These are phyloP conservation scores for Fusarium foetens DNA, from an alignment of 2,329 filamentous ascomycete genomes.

Conservation along the genomic window DNA sequence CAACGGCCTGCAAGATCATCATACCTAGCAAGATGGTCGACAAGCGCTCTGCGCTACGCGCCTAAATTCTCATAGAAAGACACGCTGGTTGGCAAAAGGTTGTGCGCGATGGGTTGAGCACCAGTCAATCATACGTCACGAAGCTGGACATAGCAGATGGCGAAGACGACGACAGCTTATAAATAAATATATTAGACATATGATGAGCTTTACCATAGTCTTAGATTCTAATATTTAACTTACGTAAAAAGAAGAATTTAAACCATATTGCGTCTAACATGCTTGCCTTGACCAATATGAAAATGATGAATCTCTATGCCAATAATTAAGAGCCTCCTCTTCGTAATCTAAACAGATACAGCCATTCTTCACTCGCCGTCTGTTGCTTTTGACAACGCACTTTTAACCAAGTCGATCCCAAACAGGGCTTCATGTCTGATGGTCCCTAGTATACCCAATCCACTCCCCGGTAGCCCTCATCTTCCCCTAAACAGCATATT, in stretches of 20 bases:
- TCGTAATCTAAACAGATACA: no score
- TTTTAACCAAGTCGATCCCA: neutral
- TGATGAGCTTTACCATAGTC: accelerated
- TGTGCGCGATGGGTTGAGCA: no score
- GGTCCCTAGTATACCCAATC: neutral
- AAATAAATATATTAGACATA: neutral
- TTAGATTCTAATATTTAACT: accelerated
- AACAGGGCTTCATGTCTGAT: neutral
- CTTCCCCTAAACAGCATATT: neutral
- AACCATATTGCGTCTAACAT: no score
- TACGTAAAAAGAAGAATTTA: no score
- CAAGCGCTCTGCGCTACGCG: no score
- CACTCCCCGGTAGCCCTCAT: neutral
- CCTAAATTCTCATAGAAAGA: no score
- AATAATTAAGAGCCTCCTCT: neutral
- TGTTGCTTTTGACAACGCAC: neutral
- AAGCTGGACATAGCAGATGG: no score
- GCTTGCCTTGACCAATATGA: neutral
- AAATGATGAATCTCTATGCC: neutral
- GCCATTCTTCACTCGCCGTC: neutral
- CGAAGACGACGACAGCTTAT: neutral
- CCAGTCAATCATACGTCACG: no score
- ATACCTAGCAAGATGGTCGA: no score
- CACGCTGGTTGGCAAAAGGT: no score
- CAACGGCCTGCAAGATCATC: no score